Base-by-base conservation (phyloP, 2,329 filamentous ascomycete genomes). In the Fusarium scirpi region DNA sequence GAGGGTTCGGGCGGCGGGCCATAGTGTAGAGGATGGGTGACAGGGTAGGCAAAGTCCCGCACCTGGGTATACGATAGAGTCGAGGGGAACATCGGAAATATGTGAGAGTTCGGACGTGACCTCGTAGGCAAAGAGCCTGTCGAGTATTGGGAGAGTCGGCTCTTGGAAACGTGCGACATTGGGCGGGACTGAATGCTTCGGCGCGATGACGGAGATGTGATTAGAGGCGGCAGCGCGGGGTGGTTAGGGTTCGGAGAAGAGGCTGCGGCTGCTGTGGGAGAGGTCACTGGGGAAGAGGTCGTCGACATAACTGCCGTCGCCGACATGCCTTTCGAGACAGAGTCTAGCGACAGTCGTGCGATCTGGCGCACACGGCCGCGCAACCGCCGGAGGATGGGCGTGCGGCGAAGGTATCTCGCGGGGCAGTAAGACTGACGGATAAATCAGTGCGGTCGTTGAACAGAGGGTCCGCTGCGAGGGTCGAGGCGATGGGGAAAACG, bases 41-140 rank as follows among this genome's bases (percentile, higher is more conserved):
- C 79, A 32, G 93, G 90, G 79, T 98, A 99, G 73, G 96, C 96
- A 82, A 98, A 99, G 85, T 99, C 96, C 76, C 96, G 92, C 71
- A 99, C 94, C 46, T 93, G 85, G n/a, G 94, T 90, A 80, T 98
- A 98, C 9, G 92, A 82, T 20, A 98, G 87, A 78, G 90, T 97
- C 62, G 94, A 96, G 75, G 94, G 91, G 80, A 94, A 96, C 75
- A 92, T 85, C 18, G 94, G 92, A 77, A 96, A 95, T 68, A 93
- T 86, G 76, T 92, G 88, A n/a, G 94, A 97, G 59, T 87, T 86
- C 22, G 94, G 93, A 65, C 94, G 90, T 69, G 94, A 97, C 67
- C 91, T 88, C 67, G 87, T 86, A 53, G 87, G 87, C 63, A 85
- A 86, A 18, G 93, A 94, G 63, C 89, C 83, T 75, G 86, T 90